These are phyloP conservation scores for Hamamelis virginiana DNA, from an alignment of 164 flowering plant species.

Conservation along the genomic window DNA sequence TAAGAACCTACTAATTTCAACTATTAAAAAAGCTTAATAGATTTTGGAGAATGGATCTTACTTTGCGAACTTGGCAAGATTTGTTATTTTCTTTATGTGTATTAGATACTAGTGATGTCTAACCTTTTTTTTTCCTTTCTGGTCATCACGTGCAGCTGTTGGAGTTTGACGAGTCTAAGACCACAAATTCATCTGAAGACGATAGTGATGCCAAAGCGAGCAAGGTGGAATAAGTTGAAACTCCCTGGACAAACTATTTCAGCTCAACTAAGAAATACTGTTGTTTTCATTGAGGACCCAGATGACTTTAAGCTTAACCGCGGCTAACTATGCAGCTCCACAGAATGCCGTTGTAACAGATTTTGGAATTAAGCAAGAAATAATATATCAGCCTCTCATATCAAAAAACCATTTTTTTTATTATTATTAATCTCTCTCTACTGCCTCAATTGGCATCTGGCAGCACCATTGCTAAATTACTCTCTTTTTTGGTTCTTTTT, in stretches of 20 bases:
- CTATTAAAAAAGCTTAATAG: neutral
- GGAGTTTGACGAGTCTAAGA: slow-evolving; percentile 78
- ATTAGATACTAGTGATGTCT: neutral
- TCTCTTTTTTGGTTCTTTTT: too few relatives aligned
- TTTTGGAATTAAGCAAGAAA: slow-evolving; percentile 21
- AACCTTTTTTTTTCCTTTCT: neutral
- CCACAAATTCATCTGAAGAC: slow-evolving; percentile 30
- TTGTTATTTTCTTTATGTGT: neutral
- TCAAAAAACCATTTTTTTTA: too few relatives aligned
- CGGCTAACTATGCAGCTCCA: slow-evolving; percentile 14
- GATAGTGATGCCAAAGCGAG: slow-evolving; percentile 29
- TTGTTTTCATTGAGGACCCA: slow-evolving; percentile 2
- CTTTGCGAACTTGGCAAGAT: neutral
- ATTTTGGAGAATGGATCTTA: neutral
- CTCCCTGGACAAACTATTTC: neutral
- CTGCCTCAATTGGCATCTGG: too few relatives aligned
- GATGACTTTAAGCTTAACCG: neutral
- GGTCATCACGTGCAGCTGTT: slow-evolving; percentile 42
- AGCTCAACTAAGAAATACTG: neutral
- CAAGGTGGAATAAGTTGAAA: slow-evolving; percentile 46
- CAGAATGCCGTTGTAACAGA: slow-evolving; percentile 20
- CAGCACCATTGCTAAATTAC: too few relatives aligned
- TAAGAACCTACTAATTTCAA: neutral
- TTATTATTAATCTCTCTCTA: too few relatives aligned
- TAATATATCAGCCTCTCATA: slow-evolving; percentile 6